Evolutionary conservation across 495 filamentous ascomycete species (phyloP).

Genomic region (Cercophora sp.): DNA sequence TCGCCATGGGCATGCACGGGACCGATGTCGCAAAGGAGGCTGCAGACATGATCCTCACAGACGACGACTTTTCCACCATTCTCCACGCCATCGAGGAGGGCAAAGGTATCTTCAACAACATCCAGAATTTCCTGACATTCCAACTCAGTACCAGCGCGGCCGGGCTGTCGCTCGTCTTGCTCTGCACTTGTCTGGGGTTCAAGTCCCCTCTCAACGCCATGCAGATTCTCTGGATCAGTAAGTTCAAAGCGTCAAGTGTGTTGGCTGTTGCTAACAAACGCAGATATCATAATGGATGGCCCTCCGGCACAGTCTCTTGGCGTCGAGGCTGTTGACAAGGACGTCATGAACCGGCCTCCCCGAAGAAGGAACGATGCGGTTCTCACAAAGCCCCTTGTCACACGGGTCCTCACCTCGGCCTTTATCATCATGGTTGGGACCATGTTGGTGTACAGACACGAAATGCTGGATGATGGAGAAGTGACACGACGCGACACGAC

Average conservation of each 20-base stretch:
- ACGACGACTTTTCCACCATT: conserved; percentile 98
- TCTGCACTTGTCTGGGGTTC: conserved; percentile 88
- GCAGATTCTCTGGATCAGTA: conserved; percentile 99
- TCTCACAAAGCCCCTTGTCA: conserved; percentile 74
- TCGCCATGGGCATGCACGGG: conserved; percentile 91
- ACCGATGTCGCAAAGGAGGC: conserved; percentile 99
- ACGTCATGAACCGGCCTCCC: conserved; percentile 89
- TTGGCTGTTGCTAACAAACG: conserved; percentile 22
- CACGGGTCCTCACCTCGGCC: conserved; percentile 82
- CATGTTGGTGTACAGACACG: conserved; percentile 81
- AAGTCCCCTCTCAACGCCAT: conserved; percentile 95
- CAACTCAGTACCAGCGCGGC: conserved; percentile 97
- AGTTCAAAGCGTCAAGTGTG: conserved; percentile 26
- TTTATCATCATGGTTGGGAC: conserved; percentile 88
- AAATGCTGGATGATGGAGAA: conserved; percentile 76
- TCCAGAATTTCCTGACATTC: conserved; percentile 98
- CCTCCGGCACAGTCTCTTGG: conserved; percentile 95
- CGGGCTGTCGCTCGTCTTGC: conserved; percentile 81
- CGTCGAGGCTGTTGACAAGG: conserved; percentile 91
- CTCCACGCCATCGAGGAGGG: conserved; percentile 95
- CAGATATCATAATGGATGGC: conserved; percentile 99
- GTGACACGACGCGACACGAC: conserved; percentile 94
- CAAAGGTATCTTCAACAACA: conserved; percentile 99
- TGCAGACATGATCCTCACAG: conserved; percentile 98
- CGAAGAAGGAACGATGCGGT: conserved; percentile 80